Conservation (phyloP, 2,329 filamentous ascomycete species). For the Dryadomyces quercivorus region DNA sequence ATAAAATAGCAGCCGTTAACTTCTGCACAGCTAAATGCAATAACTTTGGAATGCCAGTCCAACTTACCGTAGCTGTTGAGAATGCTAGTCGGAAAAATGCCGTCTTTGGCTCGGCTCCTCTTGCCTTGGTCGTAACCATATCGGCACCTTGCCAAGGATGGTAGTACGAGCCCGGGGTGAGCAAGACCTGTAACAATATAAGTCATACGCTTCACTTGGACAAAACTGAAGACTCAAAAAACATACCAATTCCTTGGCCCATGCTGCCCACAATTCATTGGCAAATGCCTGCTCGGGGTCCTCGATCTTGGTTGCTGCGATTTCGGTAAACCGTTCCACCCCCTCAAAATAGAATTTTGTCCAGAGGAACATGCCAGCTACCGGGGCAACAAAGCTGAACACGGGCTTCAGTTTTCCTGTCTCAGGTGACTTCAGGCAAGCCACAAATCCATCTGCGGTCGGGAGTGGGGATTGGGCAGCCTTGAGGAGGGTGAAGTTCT, state of each 20-base stretch:
- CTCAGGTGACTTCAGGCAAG: constrained; percentile 7
- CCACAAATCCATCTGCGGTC: constrained; percentile 12
- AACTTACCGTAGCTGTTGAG: constrained; percentile 16
- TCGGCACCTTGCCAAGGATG: constrained; percentile 19
- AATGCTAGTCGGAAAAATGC: constrained; percentile 19
- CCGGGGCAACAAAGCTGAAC: constrained; percentile 18
- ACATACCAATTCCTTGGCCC: constrained; percentile 11
- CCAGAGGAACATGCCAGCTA: constrained; percentile 22
- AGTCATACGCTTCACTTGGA: not conserved
- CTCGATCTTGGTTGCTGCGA: not conserved
- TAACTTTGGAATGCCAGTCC: too few species aligned
- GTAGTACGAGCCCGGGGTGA: constrained; percentile 21
- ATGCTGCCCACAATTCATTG: constrained; percentile 10
- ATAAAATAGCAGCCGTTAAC: not conserved
- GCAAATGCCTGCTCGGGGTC: constrained; percentile 16
- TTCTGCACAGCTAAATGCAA: not conserved
- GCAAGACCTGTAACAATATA: constrained; percentile 5
- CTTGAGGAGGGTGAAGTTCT: constrained; percentile 11
- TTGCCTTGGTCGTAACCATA: constrained; percentile 14
- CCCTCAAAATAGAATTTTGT: constrained; percentile 16
- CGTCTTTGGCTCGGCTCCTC: constrained; percentile 13
- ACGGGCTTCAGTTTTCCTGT: constrained; percentile 9
- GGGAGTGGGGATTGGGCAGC: constrained; percentile 11
- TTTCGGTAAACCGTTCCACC: not conserved
- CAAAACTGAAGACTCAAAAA: not conserved